Evolutionary conservation across 495 filamentous ascomycete genomes (phyloP).

Genomic region (Penicillium argentinense): DNA sequence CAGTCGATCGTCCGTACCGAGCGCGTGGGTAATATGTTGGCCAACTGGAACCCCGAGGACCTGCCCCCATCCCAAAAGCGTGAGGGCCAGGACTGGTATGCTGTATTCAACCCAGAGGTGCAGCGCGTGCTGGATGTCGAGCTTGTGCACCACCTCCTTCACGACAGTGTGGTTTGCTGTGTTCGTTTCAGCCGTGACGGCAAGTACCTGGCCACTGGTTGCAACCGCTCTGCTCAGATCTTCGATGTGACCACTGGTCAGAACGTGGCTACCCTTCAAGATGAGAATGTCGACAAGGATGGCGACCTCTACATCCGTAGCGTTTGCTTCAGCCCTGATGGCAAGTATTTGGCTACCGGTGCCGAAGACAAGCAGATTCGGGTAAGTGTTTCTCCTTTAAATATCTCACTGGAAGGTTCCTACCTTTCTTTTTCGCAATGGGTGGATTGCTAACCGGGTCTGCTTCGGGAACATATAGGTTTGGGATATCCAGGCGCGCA

Average conservation of each 20-base stretch:
- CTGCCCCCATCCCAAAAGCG: slow-evolving; percentile 82
- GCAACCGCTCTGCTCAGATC: slow-evolving; percentile 86
- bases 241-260: slow-evolving; percentile 80
- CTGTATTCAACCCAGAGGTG: slow-evolving; percentile 83
- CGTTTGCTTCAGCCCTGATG: slow-evolving; percentile 91
- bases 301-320: slow-evolving; percentile 89
- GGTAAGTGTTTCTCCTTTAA: slow-evolving; percentile 53
- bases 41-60: slow-evolving; percentile 82
- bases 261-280: slow-evolving; percentile 76
- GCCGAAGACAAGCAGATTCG: slow-evolving; percentile 91
- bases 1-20: slow-evolving; percentile 52
- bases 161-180: slow-evolving; percentile 90
- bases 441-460: not conserved
- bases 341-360: slow-evolving; percentile 83
- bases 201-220: slow-evolving; percentile 85
- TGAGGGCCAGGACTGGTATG: slow-evolving; percentile 82
- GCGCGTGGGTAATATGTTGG: slow-evolving; percentile 73
- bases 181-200: slow-evolving; percentile 88
- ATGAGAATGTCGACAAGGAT: slow-evolving; percentile 78
- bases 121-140: slow-evolving; percentile 84
- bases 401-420: not conserved
- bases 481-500: slow-evolving; percentile 77
- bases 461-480: slow-evolving; percentile 68
- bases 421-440: not conserved
- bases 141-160: slow-evolving; percentile 78